A percentile compares a stretch with the other conserved stretches of the same genome.
Conservation (phyloP, 1,139 yeast genomes). For the Geotrichum histeridarum region DNA sequence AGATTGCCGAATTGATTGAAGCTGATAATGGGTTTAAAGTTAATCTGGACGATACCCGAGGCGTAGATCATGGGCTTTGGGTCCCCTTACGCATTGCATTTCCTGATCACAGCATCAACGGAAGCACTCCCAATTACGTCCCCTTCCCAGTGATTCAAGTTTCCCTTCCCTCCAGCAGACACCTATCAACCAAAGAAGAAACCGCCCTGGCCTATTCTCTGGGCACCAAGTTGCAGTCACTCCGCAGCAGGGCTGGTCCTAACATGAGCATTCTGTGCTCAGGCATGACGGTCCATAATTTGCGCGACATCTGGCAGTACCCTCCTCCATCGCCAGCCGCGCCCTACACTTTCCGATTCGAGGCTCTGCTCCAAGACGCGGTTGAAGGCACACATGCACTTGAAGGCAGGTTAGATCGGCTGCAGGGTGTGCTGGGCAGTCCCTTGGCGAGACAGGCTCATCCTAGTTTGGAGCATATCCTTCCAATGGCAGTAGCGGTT, state of each 20-base stretch:
- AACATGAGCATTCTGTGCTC: constrained; percentile 55
- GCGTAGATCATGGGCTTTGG: constrained; percentile 81
- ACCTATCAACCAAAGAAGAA: constrained; percentile 27
- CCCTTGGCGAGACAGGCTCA: constrained; percentile 13
- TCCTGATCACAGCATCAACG: constrained; percentile 34
- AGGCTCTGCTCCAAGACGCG: constrained; percentile 37
- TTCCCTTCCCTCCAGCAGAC: constrained; percentile 44
- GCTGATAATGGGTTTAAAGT: constrained; percentile 43
- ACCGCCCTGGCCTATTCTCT: constrained; percentile 48
- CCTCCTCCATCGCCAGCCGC: neutral
- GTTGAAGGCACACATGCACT: constrained; percentile 20
- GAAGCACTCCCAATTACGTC: constrained; percentile 31
- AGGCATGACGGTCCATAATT: constrained; percentile 77
- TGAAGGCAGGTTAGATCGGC: constrained; percentile 1
- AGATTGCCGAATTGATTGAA: constrained; percentile 43
- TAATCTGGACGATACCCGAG: constrained; percentile 46
- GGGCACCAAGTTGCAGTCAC: constrained; percentile 51
- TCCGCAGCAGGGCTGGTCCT: constrained; percentile 42
- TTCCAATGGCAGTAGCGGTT: constrained; percentile 18
- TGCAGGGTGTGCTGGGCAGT: constrained; percentile 9
- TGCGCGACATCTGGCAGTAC: constrained; percentile 45
- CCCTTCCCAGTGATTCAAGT: constrained; percentile 56
- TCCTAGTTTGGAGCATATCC: constrained; percentile 17
- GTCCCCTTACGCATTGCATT: constrained; percentile 73
- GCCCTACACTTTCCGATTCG: constrained; percentile 52